Base-by-base conservation (phyloP, 371 early-diverging fungal genomes). In the Blakeslea trispora region DNA sequence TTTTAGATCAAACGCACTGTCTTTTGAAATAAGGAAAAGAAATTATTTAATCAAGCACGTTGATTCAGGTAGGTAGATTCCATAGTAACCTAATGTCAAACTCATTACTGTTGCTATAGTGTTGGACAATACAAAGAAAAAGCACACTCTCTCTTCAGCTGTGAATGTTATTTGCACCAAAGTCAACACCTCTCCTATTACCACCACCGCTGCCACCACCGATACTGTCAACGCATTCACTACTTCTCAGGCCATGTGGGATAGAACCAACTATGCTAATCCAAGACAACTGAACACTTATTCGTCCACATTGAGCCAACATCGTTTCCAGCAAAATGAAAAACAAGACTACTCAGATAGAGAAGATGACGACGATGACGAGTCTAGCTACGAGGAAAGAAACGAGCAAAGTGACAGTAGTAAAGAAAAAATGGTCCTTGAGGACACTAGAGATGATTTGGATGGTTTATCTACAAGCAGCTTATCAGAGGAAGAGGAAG, bases 91-190 rank as follows among this genome's bases (percentile, higher is more conserved):
- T 15, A 28, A 32, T 18, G 46, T 28, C 13, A 41, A 21, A 18
- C 11, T 40, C 21, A 49, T 49, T 46, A 55, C 35, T 49, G 6
- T 31, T 57, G 58, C 28, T 7, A 28, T 28, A 28, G 28, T 63
- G 39, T 57, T 63, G 58, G 54, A 57, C 53, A 49, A 48, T 17
- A 60, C 48, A 42, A 53, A 53, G 23, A 63, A 57, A 50, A 47
- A 52, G 49, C 56, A 62, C 34, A 43, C 57, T 50, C 40, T 50
- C 53, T 57, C 63, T 51, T 53, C 63, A 53, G 53, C 61, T 56
- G 66, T 65, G 66, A 65, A 65, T 60, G 66, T 65, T 65, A 54
- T 65, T 57, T 57, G 57, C 34, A 50, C 63, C 39, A 52, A 65
- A 61, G 61, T 65, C 56, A 63, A 50, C 55, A 24, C 52, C 52